Base-by-base conservation (phyloP, 108 stramenopile species). In the Cyclotella sp. region DNA sequence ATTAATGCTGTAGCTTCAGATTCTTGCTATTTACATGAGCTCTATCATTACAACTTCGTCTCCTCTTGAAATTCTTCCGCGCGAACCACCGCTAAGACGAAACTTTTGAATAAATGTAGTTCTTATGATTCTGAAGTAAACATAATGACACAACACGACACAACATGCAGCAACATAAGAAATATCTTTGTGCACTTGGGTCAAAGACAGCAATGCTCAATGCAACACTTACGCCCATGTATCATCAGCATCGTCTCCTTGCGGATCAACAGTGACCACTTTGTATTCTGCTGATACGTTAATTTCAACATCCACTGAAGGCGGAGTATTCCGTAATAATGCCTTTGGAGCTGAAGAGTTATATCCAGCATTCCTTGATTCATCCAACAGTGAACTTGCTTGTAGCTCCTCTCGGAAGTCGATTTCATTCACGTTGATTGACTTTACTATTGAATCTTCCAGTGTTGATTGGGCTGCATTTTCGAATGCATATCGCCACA, bases 31-130 rank as follows among this genome's bases (percentile, higher is more conserved):
- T 67, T 58, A 54, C 43, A 79, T 0, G 51, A 84, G 58, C 13
- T 76, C 74, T 28, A 84, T 16, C 51, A 85, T 88, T 40, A 95
- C 93, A 69, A 90, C 81, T 60, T 95, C 93, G 75, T 95, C 90
- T 26, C 93, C 91, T 28, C 91, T 76, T 27, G 75, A 87, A 24
- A 95, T 91, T 54, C 81, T 70, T 9, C 90, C 90, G 54, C 76
- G 59, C 0, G 78, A 68, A 39, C 89, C 89, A 12, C 90, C 90
- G 52, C 78, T 86, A 21, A 95, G 82, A 15, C 85, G 71, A 70
- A 95, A 92, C 24, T 74, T 85, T 69, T 95, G 93, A 18, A 88
- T 68, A 63, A 95, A 95, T 13, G 86, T 85, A 22, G 93, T 87
- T 47, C 84, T 72, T 24, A 95, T 30, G 26, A 87, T 91, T 2